These are phyloP conservation scores for Byssothecium circinans DNA, from an alignment of 2,329 filamentous ascomycete species.

Conservation along the genomic window DNA sequence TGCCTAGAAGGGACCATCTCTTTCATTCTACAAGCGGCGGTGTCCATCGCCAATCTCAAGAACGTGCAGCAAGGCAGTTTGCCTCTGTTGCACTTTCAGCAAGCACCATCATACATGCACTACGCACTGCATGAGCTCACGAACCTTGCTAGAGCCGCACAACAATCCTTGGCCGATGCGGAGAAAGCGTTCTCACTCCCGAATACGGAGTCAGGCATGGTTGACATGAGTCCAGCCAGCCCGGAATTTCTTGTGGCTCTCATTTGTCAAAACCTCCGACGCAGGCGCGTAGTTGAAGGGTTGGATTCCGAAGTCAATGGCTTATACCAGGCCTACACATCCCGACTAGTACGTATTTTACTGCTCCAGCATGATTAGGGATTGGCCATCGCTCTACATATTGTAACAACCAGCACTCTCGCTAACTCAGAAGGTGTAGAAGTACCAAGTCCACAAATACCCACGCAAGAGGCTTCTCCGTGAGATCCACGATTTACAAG, in stretches of 20 bases:
- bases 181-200: slow-evolving; percentile 9
- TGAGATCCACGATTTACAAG: slow-evolving; percentile 14
- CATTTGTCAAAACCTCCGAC: slow-evolving; percentile 3
- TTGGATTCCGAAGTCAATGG: slow-evolving; percentile 7
- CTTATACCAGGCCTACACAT: slow-evolving; percentile 7
- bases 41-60: slow-evolving; percentile 1
- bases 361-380: neutral
- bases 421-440: slow-evolving; percentile 1
- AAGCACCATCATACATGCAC: neutral
- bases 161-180: slow-evolving; percentile 9
- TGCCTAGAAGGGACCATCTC: slow-evolving; percentile 12
- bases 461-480: slow-evolving; percentile 13
- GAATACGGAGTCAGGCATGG: neutral
- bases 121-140: slow-evolving; percentile 4
- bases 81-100: neutral
- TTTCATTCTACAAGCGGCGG: slow-evolving; percentile 6
- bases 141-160: slow-evolving; percentile 4
- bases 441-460: slow-evolving; percentile 15
- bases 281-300: neutral
- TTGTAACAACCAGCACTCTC: neutral
- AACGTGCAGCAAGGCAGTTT: neutral
- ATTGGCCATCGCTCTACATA: neutral
- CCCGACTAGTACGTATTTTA: slow-evolving; percentile 6
- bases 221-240: slow-evolving; percentile 2
- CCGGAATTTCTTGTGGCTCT: slow-evolving; percentile 5